These are phyloP conservation scores for Gymnopilus junonius DNA, from an alignment of 768 basidiomycete species.

Conservation along the genomic window DNA sequence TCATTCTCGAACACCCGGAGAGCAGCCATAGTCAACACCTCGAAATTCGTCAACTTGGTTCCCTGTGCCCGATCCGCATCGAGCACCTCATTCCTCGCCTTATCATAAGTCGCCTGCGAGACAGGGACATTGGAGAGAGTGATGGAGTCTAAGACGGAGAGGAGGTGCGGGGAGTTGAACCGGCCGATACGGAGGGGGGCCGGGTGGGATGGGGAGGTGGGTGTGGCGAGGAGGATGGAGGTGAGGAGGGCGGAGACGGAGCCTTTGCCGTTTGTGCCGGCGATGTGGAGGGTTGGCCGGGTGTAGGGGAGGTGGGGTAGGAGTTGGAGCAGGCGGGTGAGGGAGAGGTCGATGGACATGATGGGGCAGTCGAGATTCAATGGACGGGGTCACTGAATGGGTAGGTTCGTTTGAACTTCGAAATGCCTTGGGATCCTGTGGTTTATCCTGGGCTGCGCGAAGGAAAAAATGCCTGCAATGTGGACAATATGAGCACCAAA, in stretches of 20 bases:
- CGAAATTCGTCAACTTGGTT: slow-evolving; percentile 73
- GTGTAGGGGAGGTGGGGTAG: slow-evolving; percentile 61
- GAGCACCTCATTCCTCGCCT: slow-evolving; percentile 52
- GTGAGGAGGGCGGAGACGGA: slow-evolving; percentile 85
- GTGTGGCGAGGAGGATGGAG: slow-evolving; percentile 66
- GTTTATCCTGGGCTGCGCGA: no score
- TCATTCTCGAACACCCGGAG: slow-evolving; percentile 72
- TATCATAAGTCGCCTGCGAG: slow-evolving; percentile 48
- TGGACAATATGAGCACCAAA: not conserved
- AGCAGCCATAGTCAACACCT: slow-evolving; percentile 83
- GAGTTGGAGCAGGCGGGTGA: slow-evolving; percentile 60
- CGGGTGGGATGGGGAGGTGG: slow-evolving; percentile 43
- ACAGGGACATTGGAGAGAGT: slow-evolving; percentile 64
- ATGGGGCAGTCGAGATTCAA: no score
- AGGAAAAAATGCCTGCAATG: no score
- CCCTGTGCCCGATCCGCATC: slow-evolving; percentile 44
- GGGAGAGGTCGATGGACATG: slow-evolving; percentile 73
- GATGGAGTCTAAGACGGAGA: slow-evolving; percentile 79
- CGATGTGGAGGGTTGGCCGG: slow-evolving; percentile 86
- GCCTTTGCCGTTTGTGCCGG: slow-evolving; percentile 98
- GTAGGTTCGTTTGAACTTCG: no score
- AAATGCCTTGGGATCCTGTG: no score
- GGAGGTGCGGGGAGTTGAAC: slow-evolving; percentile 93
- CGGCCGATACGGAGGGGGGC: slow-evolving; percentile 64
- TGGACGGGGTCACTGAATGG: no score